Evolutionary conservation across 2,329 filamentous ascomycete genomes (phyloP), one percentile per base, ranked within the genome.

Genomic region (Fusarium euwallaceae): DNA sequence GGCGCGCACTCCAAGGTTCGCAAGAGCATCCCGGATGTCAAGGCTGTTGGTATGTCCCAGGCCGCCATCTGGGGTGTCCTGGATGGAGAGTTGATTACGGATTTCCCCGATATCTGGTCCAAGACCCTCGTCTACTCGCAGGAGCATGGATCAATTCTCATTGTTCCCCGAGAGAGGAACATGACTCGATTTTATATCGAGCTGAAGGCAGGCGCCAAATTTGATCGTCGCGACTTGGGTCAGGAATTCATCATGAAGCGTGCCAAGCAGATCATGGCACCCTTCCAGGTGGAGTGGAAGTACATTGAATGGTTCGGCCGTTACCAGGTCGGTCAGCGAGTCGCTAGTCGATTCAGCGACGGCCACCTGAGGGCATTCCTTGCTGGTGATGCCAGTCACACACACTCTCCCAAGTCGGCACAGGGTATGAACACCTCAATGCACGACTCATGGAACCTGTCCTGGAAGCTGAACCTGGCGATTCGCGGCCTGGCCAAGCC

Each of bases 41-140:
- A 91, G 72, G 88, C 90, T 5, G 87, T 91, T 27, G 86, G 87
- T 61, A 81, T 87, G 79, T 89, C 91, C 11, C 86, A 87, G 70
- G 82, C 86, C 14, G 85, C 87, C 22, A 86, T 89, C 39, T 94
- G 92, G 92, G 92, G 92, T 65, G 92, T 94, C 3, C 83, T 94
- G 4, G 92, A 94, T 79, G 92, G 92, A 75, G 89, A 91, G 79
- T 83, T 94, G 11, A 89, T 92, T 51, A 94, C 92, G 9, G 88
- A 94, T 79, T 94, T 94, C 75, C 92, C 92, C 2, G 92, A 94
- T 77, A 88, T 94, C 59, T 94, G 92, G 92, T 92, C 90, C 80
- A 94, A 94, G 83, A 91, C 92, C 0, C 88, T 93, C 0, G 87
- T 94, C 9, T 92, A 92, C 73, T 92, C 90, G 3, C 89, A 93